A percentile compares a stretch with the other conserved stretches of the same genome.
phyloP scores from a whole-genome alignment of 73 alveolate genomes.

The Diophrys appendiculata region DNA sequence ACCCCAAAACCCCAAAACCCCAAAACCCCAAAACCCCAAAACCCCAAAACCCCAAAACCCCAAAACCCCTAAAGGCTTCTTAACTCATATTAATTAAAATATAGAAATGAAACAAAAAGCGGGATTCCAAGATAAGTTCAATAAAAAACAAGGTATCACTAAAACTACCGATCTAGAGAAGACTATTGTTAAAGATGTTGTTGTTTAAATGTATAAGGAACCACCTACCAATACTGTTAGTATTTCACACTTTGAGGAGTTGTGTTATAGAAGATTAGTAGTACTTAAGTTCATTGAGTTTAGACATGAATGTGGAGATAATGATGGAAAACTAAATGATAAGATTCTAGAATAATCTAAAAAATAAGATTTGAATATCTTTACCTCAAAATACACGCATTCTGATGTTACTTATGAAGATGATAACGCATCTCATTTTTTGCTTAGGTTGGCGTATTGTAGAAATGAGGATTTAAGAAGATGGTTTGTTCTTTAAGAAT shows the following conservation, averaged over 20 bases:
- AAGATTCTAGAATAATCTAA: constrained; percentile 7
- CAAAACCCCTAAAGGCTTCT: too few relatives aligned
- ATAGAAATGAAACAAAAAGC: too few relatives aligned
- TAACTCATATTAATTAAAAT: too few relatives aligned
- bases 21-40: too few relatives aligned
- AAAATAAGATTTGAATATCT: too few relatives aligned
- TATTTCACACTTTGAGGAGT: constrained; percentile 15
- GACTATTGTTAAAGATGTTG: not conserved
- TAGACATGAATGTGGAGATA: constrained; percentile 16
- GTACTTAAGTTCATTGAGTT: constrained; percentile 44
- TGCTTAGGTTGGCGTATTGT: constrained; percentile 67
- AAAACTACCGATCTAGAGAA: too few relatives aligned
- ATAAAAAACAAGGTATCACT: too few relatives aligned
- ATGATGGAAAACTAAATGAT: not conserved
- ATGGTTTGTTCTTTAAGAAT: constrained; percentile 83
- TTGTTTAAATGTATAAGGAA: constrained; percentile 1
- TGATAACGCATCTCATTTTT: constrained; percentile 66
- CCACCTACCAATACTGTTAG: constrained; percentile 35
- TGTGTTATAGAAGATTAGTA: constrained; percentile 36
- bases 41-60: too few relatives aligned
- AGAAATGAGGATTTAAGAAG: constrained; percentile 62
- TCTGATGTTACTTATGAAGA: not conserved
- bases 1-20: too few relatives aligned
- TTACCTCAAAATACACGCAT: not conserved
- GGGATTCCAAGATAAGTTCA: too few relatives aligned